Evolutionary conservation across 2,329 filamentous ascomycete species (phyloP), one percentile per base, ranked within the genome.

Genomic region (Neurospora crassa): DNA sequence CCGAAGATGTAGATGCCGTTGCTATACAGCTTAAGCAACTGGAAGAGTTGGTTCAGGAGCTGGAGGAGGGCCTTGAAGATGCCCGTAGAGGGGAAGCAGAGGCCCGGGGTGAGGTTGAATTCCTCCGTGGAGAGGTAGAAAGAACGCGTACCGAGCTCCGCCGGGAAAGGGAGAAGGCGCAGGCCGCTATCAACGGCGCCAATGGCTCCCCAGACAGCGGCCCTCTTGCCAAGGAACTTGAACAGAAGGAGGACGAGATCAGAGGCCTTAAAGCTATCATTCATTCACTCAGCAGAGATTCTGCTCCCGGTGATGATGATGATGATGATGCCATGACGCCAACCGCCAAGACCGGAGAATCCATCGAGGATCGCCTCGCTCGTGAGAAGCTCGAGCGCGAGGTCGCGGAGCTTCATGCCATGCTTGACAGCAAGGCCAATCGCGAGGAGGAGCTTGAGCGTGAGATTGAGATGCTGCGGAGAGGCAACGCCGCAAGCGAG

Each of bases 251-350:
- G 77, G 96, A 99, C 77, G 96, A 99, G 83, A 98, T 99, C 78
- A 89, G 95, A 73, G 96, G 96, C 67, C 87, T 99, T 74, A 99
- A 98, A 81, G 95, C 96, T 63, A 98, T 99, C 78, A 98, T 99
- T 73, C 95, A 98, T 81, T 97, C 93, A 20, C 85, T 99, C 45
- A 97, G 94, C 79, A 88, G 93, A 73, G 93, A 93, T 75, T 88
- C 90, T 12, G 83, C 86, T n/a, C 84, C 84, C 3, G 81, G 7
- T 37, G 34, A 77, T 34, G 80, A 81, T 67, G 71, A 79, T 40
- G 37, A 81, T 67, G 71, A 79, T 63, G 79, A 78, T 73, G 53
- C 53, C 53, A 82, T 77, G 77, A 80, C 73, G 3, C 75, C 79
- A 11, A 77, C 75, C 1, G 78, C 79, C 68, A 77, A 81, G 20